Conservation (phyloP, 2,329 filamentous ascomycete genomes). For the Aureobasidium lini region DNA sequence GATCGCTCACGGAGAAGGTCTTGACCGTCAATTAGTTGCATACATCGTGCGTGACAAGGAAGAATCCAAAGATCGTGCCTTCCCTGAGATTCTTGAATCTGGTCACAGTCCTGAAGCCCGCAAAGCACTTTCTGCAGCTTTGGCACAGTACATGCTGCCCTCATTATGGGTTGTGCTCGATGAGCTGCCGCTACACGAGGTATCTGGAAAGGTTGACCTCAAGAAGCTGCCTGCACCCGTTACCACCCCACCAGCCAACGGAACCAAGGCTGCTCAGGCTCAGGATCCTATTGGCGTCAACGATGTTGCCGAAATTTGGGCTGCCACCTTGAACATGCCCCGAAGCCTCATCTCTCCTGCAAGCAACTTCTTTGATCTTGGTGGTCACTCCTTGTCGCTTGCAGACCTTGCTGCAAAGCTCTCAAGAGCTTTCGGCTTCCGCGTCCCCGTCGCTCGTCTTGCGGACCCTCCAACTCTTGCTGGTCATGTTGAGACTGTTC, state of each 20-base stretch:
- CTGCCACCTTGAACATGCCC: slow-evolving; percentile 59
- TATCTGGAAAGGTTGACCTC: slow-evolving; percentile 71
- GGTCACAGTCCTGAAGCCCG: slow-evolving; percentile 65
- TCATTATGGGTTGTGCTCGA: slow-evolving; percentile 68
- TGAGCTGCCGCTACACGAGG: slow-evolving; percentile 64
- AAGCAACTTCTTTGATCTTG: slow-evolving; percentile 74
- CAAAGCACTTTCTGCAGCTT: slow-evolving; percentile 54
- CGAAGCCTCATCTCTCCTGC: slow-evolving; percentile 55
- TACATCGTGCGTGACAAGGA: slow-evolving; percentile 66
- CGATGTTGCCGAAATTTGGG: slow-evolving; percentile 65
- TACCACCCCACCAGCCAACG: slow-evolving; percentile 32
- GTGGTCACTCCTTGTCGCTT: slow-evolving; percentile 70
- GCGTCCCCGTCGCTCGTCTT: slow-evolving; percentile 62
- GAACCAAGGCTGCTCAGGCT: slow-evolving; percentile 46
- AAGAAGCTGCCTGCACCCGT: slow-evolving; percentile 62
- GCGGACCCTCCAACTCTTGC: slow-evolving; percentile 64
- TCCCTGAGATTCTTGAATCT: slow-evolving; percentile 59
- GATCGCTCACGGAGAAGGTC: slow-evolving; percentile 64
- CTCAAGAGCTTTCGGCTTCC: slow-evolving; percentile 63
- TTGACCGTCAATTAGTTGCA: slow-evolving; percentile 68
- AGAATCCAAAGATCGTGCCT: slow-evolving; percentile 48
- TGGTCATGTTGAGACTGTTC: slow-evolving; percentile 65
- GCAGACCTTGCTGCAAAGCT: slow-evolving; percentile 67
- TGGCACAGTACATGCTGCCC: slow-evolving; percentile 80
- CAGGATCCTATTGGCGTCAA: slow-evolving; percentile 60